Percentiles rank a stretch among this genome's conserved stretches.
phyloP scores from a whole-genome alignment of 225 moss, liverwort and hornwort genomes.

The Thuidium tamariscinum region DNA sequence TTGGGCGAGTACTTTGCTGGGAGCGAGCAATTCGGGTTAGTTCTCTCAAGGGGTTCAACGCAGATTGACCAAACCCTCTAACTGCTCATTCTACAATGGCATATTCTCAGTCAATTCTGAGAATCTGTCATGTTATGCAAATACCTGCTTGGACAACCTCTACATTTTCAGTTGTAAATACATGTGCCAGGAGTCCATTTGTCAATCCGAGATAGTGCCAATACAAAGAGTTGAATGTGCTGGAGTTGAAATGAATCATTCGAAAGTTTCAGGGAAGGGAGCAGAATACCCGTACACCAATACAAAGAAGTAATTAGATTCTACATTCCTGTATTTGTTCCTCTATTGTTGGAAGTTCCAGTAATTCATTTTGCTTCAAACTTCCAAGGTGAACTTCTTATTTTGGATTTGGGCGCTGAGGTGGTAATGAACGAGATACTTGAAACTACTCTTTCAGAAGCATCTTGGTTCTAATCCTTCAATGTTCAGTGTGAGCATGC shows the following conservation, averaged over 20 bases:
- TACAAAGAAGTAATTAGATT: not conserved
- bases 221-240: not conserved
- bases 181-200: not conserved
- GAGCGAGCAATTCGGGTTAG: not conserved
- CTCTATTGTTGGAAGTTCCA: not conserved
- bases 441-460: not conserved
- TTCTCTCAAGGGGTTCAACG: not conserved
- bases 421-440: not conserved
- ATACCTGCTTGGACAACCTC: not conserved
- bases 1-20: conserved; percentile 4
- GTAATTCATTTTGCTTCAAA: not conserved
- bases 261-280: not conserved
- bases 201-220: not conserved
- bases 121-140: not conserved
- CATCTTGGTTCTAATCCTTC: not conserved
- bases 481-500: not conserved
- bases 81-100: not conserved
- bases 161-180: not conserved
- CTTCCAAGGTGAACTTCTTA: not conserved
- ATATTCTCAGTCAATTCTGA: not conserved
- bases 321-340: not conserved
- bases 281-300: not conserved
- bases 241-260: not conserved
- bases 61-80: not conserved
- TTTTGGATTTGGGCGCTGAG: no score